Conservation (phyloP, 1,139 yeast species). For the Debaryomyces sp. region DNA sequence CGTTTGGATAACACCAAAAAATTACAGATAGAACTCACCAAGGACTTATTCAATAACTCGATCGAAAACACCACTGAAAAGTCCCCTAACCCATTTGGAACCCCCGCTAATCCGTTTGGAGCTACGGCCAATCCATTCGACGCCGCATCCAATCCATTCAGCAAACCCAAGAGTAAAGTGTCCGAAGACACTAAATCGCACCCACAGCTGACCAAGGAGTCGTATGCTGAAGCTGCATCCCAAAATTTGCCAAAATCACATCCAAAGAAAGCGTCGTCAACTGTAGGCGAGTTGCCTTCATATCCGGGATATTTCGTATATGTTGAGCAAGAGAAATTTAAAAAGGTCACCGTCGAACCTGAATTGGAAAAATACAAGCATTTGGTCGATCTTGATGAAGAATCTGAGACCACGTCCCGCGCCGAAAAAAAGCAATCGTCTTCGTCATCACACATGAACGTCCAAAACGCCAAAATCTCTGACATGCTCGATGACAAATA, state of each 20-base stretch:
- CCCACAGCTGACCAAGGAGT: conserved; percentile 9
- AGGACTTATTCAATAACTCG: conserved; percentile 39
- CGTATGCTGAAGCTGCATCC: conserved; percentile 31
- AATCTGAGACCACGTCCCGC: conserved; percentile 4
- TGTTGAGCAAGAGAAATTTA: conserved; percentile 67
- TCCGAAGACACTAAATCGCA: conserved; percentile 11
- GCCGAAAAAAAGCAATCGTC: conserved; percentile 14
- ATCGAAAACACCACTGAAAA: conserved; percentile 16
- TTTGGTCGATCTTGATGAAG: conserved; percentile 42
- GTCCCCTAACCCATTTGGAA: conserved; percentile 33
- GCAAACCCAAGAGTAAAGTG: conserved; percentile 8
- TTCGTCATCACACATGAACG: conserved; percentile 26
- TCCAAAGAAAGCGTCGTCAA: conserved; percentile 8
- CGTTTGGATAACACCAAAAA: conserved; percentile 44
- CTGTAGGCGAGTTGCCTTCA: conserved; percentile 36
- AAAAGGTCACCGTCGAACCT: conserved; percentile 35
- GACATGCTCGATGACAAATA: conserved; percentile 69
- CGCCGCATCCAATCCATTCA: conserved; percentile 12
- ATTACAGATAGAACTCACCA: conserved; percentile 46
- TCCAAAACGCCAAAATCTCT: conserved; percentile 47
- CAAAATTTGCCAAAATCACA: conserved; percentile 17
- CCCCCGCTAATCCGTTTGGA: conserved; percentile 27
- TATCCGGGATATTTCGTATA: conserved; percentile 69
- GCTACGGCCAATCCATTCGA: conserved; percentile 37
- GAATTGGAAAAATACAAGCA: conserved; percentile 50